Conservation (phyloP, 176 grass and related monocot genomes). For the Rhynchospora pubera region DNA sequence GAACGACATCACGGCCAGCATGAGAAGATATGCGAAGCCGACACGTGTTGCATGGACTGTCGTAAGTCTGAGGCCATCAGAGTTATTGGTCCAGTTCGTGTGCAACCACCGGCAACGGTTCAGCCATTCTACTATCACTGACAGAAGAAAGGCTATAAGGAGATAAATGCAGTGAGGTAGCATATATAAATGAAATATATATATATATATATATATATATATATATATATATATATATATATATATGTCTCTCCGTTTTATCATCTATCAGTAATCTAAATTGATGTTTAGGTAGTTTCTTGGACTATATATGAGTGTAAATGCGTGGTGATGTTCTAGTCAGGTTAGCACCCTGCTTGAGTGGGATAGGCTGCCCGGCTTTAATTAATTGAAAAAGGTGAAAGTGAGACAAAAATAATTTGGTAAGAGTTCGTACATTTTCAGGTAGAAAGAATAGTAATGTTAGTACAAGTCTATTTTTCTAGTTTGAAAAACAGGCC, state of each 20-base stretch:
- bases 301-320: neutral
- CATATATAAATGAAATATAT: neutral
- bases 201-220: too few relatives aligned
- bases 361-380: neutral
- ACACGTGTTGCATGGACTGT: neutral
- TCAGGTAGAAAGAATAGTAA: neutral
- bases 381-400: neutral
- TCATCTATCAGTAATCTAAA: neutral
- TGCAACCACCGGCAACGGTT: neutral
- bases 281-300: neutral
- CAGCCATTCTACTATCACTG: neutral
- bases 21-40: slow-evolving; percentile 9
- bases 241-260: neutral
- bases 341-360: neutral
- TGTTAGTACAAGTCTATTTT: neutral
- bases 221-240: too few relatives aligned
- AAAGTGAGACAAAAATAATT: neutral
- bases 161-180: slow-evolving; percentile 11
- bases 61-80: neutral
- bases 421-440: too few relatives aligned
- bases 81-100: neutral
- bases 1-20: slow-evolving; percentile 18
- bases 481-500: neutral
- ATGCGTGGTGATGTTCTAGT: neutral
- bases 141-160: neutral